Percentiles rank a stretch among this genome's conserved stretches.
These are phyloP conservation scores for Galerina sulciceps DNA, from an alignment of 768 basidiomycete species.

Conservation along the genomic window DNA sequence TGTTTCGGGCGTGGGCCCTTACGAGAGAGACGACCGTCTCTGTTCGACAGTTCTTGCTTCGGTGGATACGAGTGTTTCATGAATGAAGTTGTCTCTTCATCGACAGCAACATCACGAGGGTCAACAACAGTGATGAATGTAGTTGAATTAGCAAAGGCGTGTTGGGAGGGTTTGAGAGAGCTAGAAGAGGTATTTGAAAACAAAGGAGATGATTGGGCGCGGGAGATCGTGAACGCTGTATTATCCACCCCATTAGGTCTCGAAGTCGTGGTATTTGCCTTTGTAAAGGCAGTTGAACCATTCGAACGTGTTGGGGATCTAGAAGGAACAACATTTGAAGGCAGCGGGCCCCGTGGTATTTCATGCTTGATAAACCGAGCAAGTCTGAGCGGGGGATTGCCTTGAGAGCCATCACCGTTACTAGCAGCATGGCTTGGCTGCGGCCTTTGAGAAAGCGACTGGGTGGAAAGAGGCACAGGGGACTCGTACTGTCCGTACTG, in stretches of 20 bases:
- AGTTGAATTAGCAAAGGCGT: neutral
- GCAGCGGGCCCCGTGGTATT: neutral
- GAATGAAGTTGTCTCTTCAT: neutral
- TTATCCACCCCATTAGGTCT: neutral
- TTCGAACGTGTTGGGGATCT: neutral
- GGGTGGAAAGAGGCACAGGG: neutral
- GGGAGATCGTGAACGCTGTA: neutral
- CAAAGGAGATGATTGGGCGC: neutral
- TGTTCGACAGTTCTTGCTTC: slow-evolving; percentile 3
- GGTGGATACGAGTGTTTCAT: slow-evolving; percentile 27
- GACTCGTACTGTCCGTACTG: slow-evolving; percentile 38
- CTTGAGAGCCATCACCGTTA: neutral
- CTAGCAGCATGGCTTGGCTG: neutral
- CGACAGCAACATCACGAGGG: neutral
- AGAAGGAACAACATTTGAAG: neutral
- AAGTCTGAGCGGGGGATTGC: slow-evolving; percentile 18
- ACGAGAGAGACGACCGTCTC: neutral
- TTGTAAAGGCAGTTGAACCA: neutral
- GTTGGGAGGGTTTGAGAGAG: neutral
- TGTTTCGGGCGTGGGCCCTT: neutral
- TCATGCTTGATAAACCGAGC: slow-evolving; percentile 26
- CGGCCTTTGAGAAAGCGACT: neutral
- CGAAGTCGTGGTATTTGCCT: neutral
- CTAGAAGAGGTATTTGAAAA: neutral
- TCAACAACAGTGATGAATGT: neutral